A percentile compares a stretch with the other conserved stretches of the same genome.
Evolutionary conservation across 116 monocot species (phyloP).

Genomic region (Cymodocea nodosa): DNA sequence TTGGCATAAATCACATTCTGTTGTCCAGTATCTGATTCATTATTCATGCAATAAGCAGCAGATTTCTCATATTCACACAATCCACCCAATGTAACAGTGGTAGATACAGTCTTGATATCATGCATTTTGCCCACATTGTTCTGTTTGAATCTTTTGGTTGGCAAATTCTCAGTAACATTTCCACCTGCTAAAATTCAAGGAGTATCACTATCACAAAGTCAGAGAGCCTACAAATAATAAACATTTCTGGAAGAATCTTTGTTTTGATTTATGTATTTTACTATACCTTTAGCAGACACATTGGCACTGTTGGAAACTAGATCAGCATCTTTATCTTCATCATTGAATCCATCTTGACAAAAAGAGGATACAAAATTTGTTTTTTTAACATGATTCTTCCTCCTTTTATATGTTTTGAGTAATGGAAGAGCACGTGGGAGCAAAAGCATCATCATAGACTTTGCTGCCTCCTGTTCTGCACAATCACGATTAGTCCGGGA

Average conservation of each 20-base stretch:
- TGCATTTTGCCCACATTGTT: neutral
- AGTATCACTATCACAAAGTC: too few relatives aligned
- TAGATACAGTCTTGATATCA: too few relatives aligned
- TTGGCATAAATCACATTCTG: constrained; percentile 17
- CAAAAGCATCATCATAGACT: constrained; percentile 79
- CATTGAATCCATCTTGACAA: neutral
- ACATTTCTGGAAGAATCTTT: neutral
- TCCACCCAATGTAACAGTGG: neutral
- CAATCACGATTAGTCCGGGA: constrained; percentile 30
- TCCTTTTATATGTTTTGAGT: constrained; percentile 61
- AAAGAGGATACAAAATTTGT: constrained; percentile 7
- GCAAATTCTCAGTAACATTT: neutral
- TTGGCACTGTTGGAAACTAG: neutral
- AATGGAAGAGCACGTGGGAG: constrained; percentile 86
- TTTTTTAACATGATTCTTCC: constrained; percentile 18
- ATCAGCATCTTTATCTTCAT: neutral
- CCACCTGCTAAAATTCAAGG: neutral
- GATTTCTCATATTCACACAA: neutral
- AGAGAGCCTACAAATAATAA: neutral
- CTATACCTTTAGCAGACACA: neutral
- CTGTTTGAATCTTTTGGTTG: neutral
- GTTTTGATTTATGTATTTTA: too few relatives aligned
- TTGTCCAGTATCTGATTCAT: constrained; percentile 17
- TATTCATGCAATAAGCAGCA: constrained; percentile 4
- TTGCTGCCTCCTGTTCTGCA: constrained; percentile 55